Evolutionary conservation across 2,329 filamentous ascomycete species (phyloP), one percentile per base, ranked within the genome.

Genomic region (Phialemonium atrogriseum): DNA sequence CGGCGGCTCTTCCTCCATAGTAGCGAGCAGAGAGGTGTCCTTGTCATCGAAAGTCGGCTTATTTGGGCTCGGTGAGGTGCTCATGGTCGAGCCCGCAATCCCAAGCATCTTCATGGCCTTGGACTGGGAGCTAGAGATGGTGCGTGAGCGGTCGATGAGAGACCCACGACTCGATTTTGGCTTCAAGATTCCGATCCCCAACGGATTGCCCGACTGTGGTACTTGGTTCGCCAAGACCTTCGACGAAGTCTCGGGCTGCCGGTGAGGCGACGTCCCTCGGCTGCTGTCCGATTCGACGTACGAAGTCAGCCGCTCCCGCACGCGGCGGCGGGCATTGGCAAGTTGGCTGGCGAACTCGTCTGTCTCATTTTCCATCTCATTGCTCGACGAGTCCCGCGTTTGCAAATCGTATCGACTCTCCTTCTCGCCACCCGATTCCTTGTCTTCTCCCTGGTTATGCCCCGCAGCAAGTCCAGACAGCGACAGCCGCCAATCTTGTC

Each of bases 311-410:
- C 76, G 80, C 52, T 88, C 81, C 31, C 84, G 77, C 7, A 88
- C 80, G 1, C 79, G 72, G 18, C 73, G 73, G 33, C 81, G 75
- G 11, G 82, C 74, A 41, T 78, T 72, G 3, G 80, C 82, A 23
- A 88, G 67, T 46, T 86, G 80, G 32, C 69, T 75, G 12, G 80
- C 77, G 48, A 88, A 87, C 17, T 84, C 82, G 32, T 84, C 76
- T 5, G 70, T 67, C 32, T 79, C 76, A 17, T 65, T 60, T 27
- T 68, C 39, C 7, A 31, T 69, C 25, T 66, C 35, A 15, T 42
- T 37, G 40, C 42, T 43, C 5, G 41, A 28, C 5, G 33, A 37
- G 26, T 41, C 11, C 13, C 27, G n/a, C n/a, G n/a, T n/a, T n/a
- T n/a, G n/a, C n/a, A n/a, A n/a, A n/a, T n/a, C n/a, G n/a, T n/a